Evolutionary conservation across 495 filamentous ascomycete genomes (phyloP).

Genomic region (Xeromyces bisporus): DNA sequence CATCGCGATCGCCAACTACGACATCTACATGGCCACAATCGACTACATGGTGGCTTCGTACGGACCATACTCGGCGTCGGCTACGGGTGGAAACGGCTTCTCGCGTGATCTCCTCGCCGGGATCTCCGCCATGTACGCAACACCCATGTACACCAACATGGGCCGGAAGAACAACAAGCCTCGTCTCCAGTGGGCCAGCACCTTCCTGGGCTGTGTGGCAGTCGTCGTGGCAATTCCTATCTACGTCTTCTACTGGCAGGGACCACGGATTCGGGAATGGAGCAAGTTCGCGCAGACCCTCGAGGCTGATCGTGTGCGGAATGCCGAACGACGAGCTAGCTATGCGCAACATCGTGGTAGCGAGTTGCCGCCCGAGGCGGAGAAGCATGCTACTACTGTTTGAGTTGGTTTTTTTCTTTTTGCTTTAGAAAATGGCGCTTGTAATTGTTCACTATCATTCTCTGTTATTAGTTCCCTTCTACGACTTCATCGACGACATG

Average conservation of each 20-base stretch:
- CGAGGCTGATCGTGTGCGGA: constrained; percentile 3
- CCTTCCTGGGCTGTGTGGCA: constrained; percentile 18
- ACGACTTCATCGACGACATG: no score
- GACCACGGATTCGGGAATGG: constrained; percentile 17
- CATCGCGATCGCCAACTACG: constrained; percentile 45
- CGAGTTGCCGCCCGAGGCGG: no score
- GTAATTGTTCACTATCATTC: no score
- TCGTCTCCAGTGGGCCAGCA: constrained; percentile 17
- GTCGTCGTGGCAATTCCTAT: constrained; percentile 21
- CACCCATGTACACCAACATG: constrained; percentile 13
- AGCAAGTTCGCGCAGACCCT: constrained; percentile 23
- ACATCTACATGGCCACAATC: constrained; percentile 56
- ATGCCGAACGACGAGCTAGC: constrained; percentile 2
- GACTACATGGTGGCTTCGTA: constrained; percentile 64
- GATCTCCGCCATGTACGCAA: constrained; percentile 17
- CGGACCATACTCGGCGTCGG: constrained; percentile 54
- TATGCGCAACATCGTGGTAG: no score
- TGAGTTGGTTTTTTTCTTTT: no score
- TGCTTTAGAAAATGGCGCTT: no score
- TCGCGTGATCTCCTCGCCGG: constrained; percentile 22
- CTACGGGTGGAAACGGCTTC: constrained; percentile 46
- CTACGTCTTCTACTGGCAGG: constrained; percentile 27
- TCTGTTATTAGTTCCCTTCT: no score
- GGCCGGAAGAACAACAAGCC: constrained; percentile 6
- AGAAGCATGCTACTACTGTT: no score